Evolutionary conservation across 441 rosid genomes (phyloP).

Genomic region (Jatropha podagrica): DNA sequence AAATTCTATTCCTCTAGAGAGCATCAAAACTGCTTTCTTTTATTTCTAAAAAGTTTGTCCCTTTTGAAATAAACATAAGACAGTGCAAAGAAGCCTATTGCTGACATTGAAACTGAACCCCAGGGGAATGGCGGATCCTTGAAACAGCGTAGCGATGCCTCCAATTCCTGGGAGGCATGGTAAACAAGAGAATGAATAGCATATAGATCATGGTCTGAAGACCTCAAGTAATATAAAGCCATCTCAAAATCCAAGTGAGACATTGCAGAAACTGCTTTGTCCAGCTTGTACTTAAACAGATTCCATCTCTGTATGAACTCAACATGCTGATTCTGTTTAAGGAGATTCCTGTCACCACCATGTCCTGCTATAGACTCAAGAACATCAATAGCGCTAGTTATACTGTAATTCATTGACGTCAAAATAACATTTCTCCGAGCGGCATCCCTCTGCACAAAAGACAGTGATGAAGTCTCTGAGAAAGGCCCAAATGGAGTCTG

Average conservation of each 20-base stretch:
- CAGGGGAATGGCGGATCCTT: slow-evolving; percentile 93
- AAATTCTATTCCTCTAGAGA: slow-evolving; percentile 23
- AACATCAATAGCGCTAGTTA: slow-evolving; percentile 70
- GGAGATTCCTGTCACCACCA: slow-evolving; percentile 78
- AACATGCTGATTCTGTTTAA: slow-evolving; percentile 51
- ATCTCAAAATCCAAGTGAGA: slow-evolving; percentile 79
- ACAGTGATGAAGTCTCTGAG: slow-evolving; percentile 67
- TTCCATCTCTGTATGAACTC: slow-evolving; percentile 85
- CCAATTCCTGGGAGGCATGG: slow-evolving; percentile 75
- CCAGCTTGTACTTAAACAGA: slow-evolving; percentile 79
- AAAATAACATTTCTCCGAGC: slow-evolving; percentile 76
- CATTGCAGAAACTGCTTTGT: slow-evolving; percentile 75
- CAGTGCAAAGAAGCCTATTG: slow-evolving; percentile 52
- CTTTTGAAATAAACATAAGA: slow-evolving; percentile 53
- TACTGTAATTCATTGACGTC: slow-evolving; percentile 72
- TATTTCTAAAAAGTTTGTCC: slow-evolving; percentile 66
- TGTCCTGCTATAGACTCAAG: slow-evolving; percentile 67
- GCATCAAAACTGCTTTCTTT: slow-evolving; percentile 92
- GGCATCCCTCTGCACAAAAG: slow-evolving; percentile 93
- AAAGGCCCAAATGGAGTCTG: slow-evolving; percentile 98
- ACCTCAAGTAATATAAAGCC: slow-evolving; percentile 76
- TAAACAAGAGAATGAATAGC: slow-evolving; percentile 73
- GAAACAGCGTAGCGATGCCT: slow-evolving; percentile 86
- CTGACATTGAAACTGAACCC: slow-evolving; percentile 58
- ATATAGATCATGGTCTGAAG: slow-evolving; percentile 81